A percentile compares a stretch with the other conserved stretches of the same genome.
Evolutionary conservation across 2,329 filamentous ascomycete species (phyloP).

Genomic region (Fusarium nematophilum): DNA sequence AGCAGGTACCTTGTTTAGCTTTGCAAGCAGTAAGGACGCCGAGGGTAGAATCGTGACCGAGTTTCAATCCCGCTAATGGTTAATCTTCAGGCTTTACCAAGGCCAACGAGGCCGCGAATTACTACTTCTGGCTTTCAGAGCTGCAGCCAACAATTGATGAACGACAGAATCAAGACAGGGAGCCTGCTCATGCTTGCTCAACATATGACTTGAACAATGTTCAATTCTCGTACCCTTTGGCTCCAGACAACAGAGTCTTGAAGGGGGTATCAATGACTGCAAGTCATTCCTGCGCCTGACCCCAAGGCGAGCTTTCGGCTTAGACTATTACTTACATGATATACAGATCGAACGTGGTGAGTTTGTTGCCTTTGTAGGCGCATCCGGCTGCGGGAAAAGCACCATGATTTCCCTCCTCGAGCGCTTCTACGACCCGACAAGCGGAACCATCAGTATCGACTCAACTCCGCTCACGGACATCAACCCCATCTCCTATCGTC

Average conservation of each 20-base stretch:
- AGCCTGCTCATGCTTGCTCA: slow-evolving; percentile 31
- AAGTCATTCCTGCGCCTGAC: slow-evolving; percentile 53
- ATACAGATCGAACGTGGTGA: slow-evolving; percentile 60
- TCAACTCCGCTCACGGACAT: not conserved
- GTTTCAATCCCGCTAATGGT: not conserved
- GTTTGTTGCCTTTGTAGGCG: slow-evolving; percentile 63
- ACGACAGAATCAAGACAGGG: slow-evolving; percentile 9
- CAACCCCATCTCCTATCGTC: no score
- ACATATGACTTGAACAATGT: slow-evolving; percentile 57
- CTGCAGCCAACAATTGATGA: slow-evolving; percentile 13
- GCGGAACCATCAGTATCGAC: slow-evolving; percentile 60
- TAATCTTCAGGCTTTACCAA: slow-evolving; percentile 57
- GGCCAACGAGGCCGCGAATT: slow-evolving; percentile 59
- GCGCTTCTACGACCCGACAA: slow-evolving; percentile 53
- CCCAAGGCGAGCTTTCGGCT: no score
- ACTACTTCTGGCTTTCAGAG: slow-evolving; percentile 56
- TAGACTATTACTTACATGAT: not conserved
- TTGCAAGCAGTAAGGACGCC: slow-evolving; percentile 54
- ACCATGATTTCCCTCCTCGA: slow-evolving; percentile 65
- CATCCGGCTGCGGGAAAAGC: slow-evolving; percentile 65
- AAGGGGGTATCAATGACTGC: slow-evolving; percentile 15
- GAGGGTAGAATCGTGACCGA: not conserved
- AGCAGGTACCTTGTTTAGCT: slow-evolving; percentile 52
- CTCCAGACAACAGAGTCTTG: slow-evolving; percentile 23
- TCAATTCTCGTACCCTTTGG: slow-evolving; percentile 51